Evolutionary conservation across 2,329 filamentous ascomycete genomes (phyloP).

Genomic region (Penicillium sclerotiorum): DNA sequence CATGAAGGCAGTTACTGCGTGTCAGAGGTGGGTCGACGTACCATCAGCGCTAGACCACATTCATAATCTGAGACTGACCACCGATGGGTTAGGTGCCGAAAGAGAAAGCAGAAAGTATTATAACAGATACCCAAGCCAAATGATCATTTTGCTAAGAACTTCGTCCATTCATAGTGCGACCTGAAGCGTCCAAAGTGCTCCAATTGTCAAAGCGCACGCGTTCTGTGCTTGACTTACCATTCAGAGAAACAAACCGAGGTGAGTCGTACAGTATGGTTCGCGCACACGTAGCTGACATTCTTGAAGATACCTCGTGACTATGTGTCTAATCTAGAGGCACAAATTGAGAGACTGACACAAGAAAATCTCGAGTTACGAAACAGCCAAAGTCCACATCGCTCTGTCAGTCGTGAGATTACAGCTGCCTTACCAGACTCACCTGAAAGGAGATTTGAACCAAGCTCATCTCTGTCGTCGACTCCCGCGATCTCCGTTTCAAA

Average conservation of each 20-base stretch:
- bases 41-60: too few species aligned
- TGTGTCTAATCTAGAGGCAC: conserved; percentile 1
- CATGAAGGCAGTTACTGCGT: background rate
- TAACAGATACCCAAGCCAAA: too few species aligned
- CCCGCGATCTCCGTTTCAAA: background rate
- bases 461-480: background rate
- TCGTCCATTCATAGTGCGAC: background rate
- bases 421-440: background rate
- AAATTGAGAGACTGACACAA: conserved; percentile 1
- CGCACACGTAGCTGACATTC: background rate
- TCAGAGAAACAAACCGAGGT: conserved; percentile 1
- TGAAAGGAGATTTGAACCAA: background rate
- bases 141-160: background rate
- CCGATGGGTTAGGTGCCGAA: background rate
- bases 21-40: background rate
- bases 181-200: conserved; percentile 1
- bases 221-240: conserved; percentile 2
- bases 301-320: conserved; percentile 5
- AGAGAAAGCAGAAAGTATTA: background rate
- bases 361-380: conserved; percentile 3
- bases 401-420: background rate
- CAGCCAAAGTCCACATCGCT: conserved; percentile 1
- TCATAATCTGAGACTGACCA: too few species aligned
- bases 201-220: conserved; percentile 2
- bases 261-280: background rate